Evolutionary conservation across 768 basidiomycete species (phyloP).

Genomic region (Pleurotus citrinopileatus): DNA sequence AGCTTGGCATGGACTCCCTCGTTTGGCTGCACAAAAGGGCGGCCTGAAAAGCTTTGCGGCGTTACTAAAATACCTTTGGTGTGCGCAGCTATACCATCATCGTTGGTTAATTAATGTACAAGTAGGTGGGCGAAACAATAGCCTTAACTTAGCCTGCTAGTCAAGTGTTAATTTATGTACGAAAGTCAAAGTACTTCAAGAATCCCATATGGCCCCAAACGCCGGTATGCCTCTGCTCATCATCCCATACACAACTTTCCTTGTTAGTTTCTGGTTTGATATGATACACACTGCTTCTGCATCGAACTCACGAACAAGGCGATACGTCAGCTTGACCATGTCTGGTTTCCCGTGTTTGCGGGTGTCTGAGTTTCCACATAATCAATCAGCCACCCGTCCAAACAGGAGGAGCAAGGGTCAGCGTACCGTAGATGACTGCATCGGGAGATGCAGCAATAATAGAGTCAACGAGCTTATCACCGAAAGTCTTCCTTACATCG

Average conservation of each 20-base stretch:
- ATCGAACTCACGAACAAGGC: conserved; percentile 32
- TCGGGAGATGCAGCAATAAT: conserved; percentile 36
- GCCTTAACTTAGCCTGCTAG: no score
- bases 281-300: conserved; percentile 41
- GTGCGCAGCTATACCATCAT: no score
- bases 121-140: no score
- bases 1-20: no score
- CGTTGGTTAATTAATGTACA: no score
- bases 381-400: neutral
- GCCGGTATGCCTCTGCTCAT: conserved; percentile 38
- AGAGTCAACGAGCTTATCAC: conserved; percentile 35
- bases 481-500: conserved; percentile 37
- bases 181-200: no score
- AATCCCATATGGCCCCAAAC: conserved; percentile 41
- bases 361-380: conserved; percentile 25
- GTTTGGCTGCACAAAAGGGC: no score
- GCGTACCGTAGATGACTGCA: conserved; percentile 30
- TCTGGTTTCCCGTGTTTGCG: conserved; percentile 35
- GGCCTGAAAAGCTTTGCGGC: no score
- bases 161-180: no score
- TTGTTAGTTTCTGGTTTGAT: conserved; percentile 37
- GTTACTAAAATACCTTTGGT: no score
- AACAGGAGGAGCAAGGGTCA: neutral
- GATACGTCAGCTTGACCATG: conserved; percentile 36
- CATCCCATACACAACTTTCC: conserved; percentile 38